phyloP scores from a whole-genome alignment of 495 filamentous ascomycete species.

The Corynascus novoguineensis region DNA sequence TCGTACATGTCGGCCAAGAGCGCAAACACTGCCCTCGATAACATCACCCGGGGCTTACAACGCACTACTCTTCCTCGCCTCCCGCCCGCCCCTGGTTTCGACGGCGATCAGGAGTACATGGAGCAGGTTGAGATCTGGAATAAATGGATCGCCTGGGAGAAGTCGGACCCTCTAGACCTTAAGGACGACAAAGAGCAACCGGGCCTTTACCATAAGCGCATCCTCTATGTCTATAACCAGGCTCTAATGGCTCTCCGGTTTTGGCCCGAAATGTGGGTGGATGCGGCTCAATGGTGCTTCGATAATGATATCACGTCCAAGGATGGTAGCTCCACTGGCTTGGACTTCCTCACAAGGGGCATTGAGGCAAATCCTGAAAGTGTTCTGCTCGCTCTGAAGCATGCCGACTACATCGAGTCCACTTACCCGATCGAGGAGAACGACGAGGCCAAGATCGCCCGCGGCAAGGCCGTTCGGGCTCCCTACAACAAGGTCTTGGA shows the following conservation, averaged over 20 bases:
- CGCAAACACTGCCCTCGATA: slow-evolving; percentile 74
- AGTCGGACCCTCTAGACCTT: slow-evolving; percentile 79
- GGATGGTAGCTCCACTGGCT: slow-evolving; percentile 58
- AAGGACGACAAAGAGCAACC: slow-evolving; percentile 78
- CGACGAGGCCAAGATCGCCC: slow-evolving; percentile 60
- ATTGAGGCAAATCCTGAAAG: slow-evolving; percentile 90
- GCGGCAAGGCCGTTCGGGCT: slow-evolving; percentile 68
- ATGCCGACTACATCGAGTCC: slow-evolving; percentile 77
- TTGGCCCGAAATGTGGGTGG: slow-evolving; percentile 92
- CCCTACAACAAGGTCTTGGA: slow-evolving; percentile 80
- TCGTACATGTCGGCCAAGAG: slow-evolving; percentile 90
- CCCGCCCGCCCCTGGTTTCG: slow-evolving; percentile 78
- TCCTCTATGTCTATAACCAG: slow-evolving; percentile 89
- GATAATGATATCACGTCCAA: slow-evolving; percentile 55
- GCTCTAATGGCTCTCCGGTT: slow-evolving; percentile 90
- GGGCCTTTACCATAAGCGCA: slow-evolving; percentile 63
- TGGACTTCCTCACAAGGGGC: slow-evolving; percentile 69
- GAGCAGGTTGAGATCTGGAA: slow-evolving; percentile 90
- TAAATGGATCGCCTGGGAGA: slow-evolving; percentile 91
- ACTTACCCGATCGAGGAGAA: slow-evolving; percentile 62
- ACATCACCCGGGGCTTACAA: slow-evolving; percentile 70
- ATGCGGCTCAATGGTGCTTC: slow-evolving; percentile 90
- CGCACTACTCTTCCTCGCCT: slow-evolving; percentile 73
- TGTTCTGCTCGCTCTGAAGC: slow-evolving; percentile 79
- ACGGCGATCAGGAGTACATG: slow-evolving; percentile 78